Percentiles rank a stretch among this genome's conserved stretches.
Evolutionary conservation across 2,329 filamentous ascomycete genomes (phyloP).

Genomic region (Alternaria triticina): DNA sequence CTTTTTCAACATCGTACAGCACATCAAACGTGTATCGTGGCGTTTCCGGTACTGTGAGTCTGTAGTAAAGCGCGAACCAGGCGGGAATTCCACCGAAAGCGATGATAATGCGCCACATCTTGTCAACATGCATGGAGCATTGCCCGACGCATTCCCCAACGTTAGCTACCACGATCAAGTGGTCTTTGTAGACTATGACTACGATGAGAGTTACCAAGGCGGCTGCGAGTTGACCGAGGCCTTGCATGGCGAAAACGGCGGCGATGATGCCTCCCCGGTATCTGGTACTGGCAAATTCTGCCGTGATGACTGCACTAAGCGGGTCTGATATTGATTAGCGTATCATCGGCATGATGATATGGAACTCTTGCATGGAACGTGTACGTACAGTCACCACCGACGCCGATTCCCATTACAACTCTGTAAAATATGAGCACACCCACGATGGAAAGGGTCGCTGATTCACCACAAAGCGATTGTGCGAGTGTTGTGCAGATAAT

Average conservation of each 20-base stretch:
- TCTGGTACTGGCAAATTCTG: slow-evolving; percentile 85
- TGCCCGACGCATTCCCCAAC: slow-evolving; percentile 64
- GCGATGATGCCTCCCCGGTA: slow-evolving; percentile 90
- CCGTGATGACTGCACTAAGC: slow-evolving; percentile 81
- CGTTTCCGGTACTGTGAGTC: slow-evolving; percentile 85
- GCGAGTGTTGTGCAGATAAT: slow-evolving; percentile 50
- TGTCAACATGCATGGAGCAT: slow-evolving; percentile 77
- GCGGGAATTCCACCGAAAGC: slow-evolving; percentile 82
- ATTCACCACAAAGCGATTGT: slow-evolving; percentile 46
- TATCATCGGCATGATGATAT: background rate
- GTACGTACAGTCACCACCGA: slow-evolving; percentile 34
- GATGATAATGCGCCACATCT: slow-evolving; percentile 85
- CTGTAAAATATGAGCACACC: slow-evolving; percentile 51
- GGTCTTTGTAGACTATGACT: slow-evolving; percentile 72
- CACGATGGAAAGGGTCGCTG: slow-evolving; percentile 43
- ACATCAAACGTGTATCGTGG: slow-evolving; percentile 89
- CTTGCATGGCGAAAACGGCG: slow-evolving; percentile 86
- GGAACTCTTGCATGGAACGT: slow-evolving; percentile 41
- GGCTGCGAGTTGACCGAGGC: slow-evolving; percentile 77
- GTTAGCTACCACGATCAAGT: slow-evolving; percentile 60
- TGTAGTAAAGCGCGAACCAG: slow-evolving; percentile 83
- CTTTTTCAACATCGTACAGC: slow-evolving; percentile 68
- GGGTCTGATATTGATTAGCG: slow-evolving; percentile 58
- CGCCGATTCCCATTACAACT: slow-evolving; percentile 50
- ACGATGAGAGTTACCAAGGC: slow-evolving; percentile 78